Conservation (phyloP, 2,329 filamentous ascomycete species). For the Endothia cerciana region DNA sequence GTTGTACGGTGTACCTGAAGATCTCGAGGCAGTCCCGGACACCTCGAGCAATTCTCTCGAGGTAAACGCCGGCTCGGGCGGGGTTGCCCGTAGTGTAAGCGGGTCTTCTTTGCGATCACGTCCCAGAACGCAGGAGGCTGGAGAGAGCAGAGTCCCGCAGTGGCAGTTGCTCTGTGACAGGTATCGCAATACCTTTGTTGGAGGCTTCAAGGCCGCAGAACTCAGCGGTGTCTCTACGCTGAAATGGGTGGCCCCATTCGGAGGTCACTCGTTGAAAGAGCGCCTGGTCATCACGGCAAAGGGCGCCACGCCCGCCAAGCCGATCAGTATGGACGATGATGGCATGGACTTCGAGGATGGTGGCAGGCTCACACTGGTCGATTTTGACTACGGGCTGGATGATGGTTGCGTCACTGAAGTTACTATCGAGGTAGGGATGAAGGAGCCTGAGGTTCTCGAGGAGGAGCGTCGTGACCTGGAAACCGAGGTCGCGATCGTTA, state of each 20-base stretch:
- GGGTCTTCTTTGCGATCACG: slow-evolving; percentile 47
- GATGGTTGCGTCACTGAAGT: slow-evolving; percentile 62
- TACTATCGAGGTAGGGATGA: slow-evolving; percentile 74
- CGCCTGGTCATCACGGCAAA: slow-evolving; percentile 73
- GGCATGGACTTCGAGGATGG: slow-evolving; percentile 78
- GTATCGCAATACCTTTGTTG: slow-evolving; percentile 70
- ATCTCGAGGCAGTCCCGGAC: slow-evolving; percentile 65
- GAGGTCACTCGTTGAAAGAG: slow-evolving; percentile 53
- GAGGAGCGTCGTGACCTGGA: slow-evolving; percentile 77
- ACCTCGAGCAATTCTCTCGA: slow-evolving; percentile 24
- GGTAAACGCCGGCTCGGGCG: slow-evolving; percentile 32
- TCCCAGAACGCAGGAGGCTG: slow-evolving; percentile 42
- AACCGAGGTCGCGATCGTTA: slow-evolving; percentile 77
- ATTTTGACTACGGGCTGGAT: slow-evolving; percentile 67
- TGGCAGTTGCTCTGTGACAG: slow-evolving; percentile 73
- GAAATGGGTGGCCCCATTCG: slow-evolving; percentile 69
- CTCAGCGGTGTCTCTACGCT: slow-evolving; percentile 69
- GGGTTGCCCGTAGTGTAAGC: slow-evolving; percentile 45
- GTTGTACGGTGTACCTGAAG: slow-evolving; percentile 78
- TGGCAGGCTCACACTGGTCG: slow-evolving; percentile 71
- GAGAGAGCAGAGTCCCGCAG: slow-evolving; percentile 55
- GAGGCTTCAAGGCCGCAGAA: slow-evolving; percentile 67
- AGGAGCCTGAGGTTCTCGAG: slow-evolving; percentile 69
- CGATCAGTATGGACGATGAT: slow-evolving; percentile 66
- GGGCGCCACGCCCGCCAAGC: slow-evolving; percentile 64